Evolutionary conservation across 768 basidiomycete genomes (phyloP).

Genomic region (Stropharia rugosoannulata): DNA sequence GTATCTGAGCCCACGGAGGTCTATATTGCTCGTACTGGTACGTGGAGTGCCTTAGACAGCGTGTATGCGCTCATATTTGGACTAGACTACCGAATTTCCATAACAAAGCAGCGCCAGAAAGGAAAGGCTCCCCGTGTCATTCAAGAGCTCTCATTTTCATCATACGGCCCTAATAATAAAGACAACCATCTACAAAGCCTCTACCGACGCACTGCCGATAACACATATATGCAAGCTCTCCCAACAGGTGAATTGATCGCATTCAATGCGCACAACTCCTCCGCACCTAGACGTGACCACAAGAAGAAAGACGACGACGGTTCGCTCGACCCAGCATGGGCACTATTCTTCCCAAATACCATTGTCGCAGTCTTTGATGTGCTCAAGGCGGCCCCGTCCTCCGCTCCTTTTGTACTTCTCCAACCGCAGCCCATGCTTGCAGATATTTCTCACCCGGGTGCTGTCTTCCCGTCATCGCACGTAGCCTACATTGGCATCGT

Average conservation of each 20-base stretch:
- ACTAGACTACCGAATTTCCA: conserved; percentile 86
- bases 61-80: not conserved
- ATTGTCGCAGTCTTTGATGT: conserved; percentile 86
- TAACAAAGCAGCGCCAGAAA: conserved; percentile 56
- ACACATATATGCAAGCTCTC: conserved; percentile 77
- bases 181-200: conserved; percentile 69
- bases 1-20: conserved; percentile 41
- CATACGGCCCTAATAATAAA: conserved; percentile 91
- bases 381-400: conserved; percentile 36
- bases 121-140: conserved; percentile 37
- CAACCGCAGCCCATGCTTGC: conserved; percentile 81
- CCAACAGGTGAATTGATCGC: conserved; percentile 79
- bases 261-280: conserved; percentile 40
- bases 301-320: conserved; percentile 18
- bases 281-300: conserved; percentile 12
- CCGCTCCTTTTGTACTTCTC: conserved; percentile 73
- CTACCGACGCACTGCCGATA: conserved; percentile 78
- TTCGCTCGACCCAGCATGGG: conserved; percentile 48
- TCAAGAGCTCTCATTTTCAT: conserved; percentile 88
- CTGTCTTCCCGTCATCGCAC: conserved; percentile 46
- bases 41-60: conserved; percentile 11
- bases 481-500: conserved; percentile 84
- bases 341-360: conserved; percentile 55
- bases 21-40: conserved; percentile 52
- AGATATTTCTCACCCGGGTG: conserved; percentile 58